These are phyloP conservation scores for Starmerella khaoyaiensis DNA, from an alignment of 805 yeast species.

Conservation along the genomic window DNA sequence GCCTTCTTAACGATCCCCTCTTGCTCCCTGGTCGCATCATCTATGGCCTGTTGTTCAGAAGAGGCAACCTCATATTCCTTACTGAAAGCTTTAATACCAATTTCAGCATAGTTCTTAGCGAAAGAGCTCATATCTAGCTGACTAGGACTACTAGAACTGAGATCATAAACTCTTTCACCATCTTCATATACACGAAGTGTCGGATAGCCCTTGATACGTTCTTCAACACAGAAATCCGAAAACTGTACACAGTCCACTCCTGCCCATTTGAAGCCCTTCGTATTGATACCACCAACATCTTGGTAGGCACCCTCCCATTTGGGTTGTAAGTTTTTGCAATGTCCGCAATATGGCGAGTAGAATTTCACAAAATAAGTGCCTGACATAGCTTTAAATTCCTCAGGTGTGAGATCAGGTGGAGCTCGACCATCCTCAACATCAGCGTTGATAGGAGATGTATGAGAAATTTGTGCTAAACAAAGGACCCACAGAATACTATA, in stretches of 20 bases:
- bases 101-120: constrained; percentile 8
- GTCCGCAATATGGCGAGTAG: constrained; percentile 79
- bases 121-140: constrained; percentile 15
- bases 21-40: constrained; percentile 2
- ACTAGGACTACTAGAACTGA: constrained; percentile 11
- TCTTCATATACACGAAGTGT: constrained; percentile 46
- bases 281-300: constrained; percentile 26
- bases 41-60: background rate
- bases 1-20: background rate
- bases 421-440: constrained; percentile 2
- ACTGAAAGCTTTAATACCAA: constrained; percentile 13
- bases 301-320: constrained; percentile 60
- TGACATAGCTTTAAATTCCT: constrained; percentile 22
- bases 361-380: constrained; percentile 73
- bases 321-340: constrained; percentile 71
- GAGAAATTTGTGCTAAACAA: too few species aligned
- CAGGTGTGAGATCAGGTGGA: constrained; percentile 15
- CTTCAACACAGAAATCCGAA: constrained; percentile 72
- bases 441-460: constrained; percentile 8
- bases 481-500: too few species aligned
- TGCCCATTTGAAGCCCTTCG: constrained; percentile 38
- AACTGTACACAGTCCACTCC: constrained; percentile 78
- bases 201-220: constrained; percentile 58
- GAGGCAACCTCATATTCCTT: constrained; percentile 12
- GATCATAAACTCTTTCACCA: constrained; percentile 24